Base-by-base conservation (phyloP, 2,329 filamentous ascomycete species). In the Tolypocladium sp. region DNA sequence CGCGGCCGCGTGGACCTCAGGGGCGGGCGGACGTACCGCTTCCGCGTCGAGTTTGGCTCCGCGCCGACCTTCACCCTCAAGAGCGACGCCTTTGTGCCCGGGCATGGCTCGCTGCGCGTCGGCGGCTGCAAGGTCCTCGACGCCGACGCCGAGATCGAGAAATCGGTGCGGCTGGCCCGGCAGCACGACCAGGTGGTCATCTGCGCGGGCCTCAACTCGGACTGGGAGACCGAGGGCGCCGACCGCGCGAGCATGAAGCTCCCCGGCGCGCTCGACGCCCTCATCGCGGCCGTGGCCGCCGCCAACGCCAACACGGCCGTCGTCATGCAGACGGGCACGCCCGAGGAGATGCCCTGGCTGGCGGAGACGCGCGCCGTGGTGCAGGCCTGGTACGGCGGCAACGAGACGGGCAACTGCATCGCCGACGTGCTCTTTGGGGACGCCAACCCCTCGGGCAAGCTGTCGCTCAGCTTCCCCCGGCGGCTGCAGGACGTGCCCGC, bases 321-420 rank as follows among this genome's bases (percentile, higher is more conserved):
- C 2, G 86, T 92, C 2, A 85, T 90, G 68, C 90, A 92, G 66
- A 90, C 88, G 0, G 90, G 90, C 41, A 91, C 89, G 0, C 89
- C 90, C 0, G 82, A 90, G 30, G 79, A 82, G 58, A 87, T 91
- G 86, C 87, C 88, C 0, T 90, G 87, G 87, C 77, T 83, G 1
- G 69, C 76, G 20, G 72, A 79, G 38, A 82, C 83, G 2, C 70
- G 74, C 9, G 83, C 85, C 2, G 76, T 92, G 2, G 69, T 92
- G 1, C 88, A 93, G 67, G 89, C 89, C 9, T 94, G 90, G 89
- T 94, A 92, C 67, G 89, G 90, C 61, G 90, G 91, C n/a, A 91
- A 94, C 67, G 90, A 94, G 75, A 88, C 87, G 6, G 91, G 90
- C 7, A 91, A 92, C 68, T 87, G 86, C 13, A 87, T 95, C 62